Percentiles rank a stretch among this genome's conserved stretches.
phyloP scores from a whole-genome alignment of 805 yeast genomes.

The Metschnikowia vanudenii region DNA sequence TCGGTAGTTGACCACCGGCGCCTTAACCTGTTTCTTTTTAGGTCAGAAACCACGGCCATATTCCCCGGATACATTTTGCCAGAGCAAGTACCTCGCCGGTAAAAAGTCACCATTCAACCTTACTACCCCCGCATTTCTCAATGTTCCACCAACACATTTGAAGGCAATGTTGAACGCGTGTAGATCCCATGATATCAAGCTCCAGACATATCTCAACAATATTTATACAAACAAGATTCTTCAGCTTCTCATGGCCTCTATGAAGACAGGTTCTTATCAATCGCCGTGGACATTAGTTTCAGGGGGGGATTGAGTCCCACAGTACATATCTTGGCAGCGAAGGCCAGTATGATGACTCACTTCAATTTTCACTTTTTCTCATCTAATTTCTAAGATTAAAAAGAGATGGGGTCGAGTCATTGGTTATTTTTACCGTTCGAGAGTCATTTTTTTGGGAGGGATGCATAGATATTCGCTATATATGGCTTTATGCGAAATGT shows the following conservation, averaged over 20 bases:
- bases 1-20: constrained; percentile 3
- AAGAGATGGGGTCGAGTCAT: too few relatives aligned
- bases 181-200: constrained; percentile 3
- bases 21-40: constrained; percentile 5
- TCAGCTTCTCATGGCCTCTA: constrained; percentile 5
- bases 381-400: too few relatives aligned
- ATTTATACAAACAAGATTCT: constrained; percentile 4
- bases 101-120: constrained; percentile 6
- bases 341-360: background rate
- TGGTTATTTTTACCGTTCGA: too few relatives aligned
- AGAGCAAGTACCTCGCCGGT: constrained; percentile 1
- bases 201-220: constrained; percentile 2
- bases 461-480: too few relatives aligned
- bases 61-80: constrained; percentile 2
- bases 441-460: too few relatives aligned
- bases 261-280: constrained; percentile 2
- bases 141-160: background rate
- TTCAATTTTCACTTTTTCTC: too few relatives aligned
- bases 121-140: background rate
- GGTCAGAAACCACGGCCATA: constrained; percentile 1
- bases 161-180: constrained; percentile 1
- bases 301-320: constrained; percentile 6
- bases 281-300: constrained; percentile 5
- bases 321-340: background rate
- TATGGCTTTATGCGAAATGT: too few relatives aligned